phyloP scores from a whole-genome alignment of 805 yeast genomes.

The Torulaspora franciscae region DNA sequence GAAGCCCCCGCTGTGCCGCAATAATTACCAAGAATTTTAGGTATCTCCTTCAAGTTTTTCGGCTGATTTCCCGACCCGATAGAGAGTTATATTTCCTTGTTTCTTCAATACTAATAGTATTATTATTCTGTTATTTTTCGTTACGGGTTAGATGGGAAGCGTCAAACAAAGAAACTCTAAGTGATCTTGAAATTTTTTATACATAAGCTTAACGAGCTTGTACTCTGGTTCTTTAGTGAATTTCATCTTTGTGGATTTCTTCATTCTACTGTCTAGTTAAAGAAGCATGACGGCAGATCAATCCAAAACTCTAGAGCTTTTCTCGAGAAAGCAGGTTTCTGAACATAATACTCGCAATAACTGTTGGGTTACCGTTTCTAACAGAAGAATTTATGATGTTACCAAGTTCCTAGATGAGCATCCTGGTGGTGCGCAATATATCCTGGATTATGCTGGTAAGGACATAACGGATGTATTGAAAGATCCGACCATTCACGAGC shows the following conservation, averaged over 20 bases:
- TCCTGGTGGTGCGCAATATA: constrained; percentile 71
- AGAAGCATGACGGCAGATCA: constrained; percentile 1
- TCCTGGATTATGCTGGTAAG: constrained; percentile 69
- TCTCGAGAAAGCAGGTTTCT: constrained; percentile 50
- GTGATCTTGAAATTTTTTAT: not conserved
- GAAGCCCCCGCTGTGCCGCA: not conserved
- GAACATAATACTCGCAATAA: constrained; percentile 49
- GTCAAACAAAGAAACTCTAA: not conserved
- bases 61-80: not conserved
- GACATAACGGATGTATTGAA: constrained; percentile 65
- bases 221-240: not conserved
- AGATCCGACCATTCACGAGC: constrained; percentile 57
- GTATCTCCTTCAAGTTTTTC: not conserved
- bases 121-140: not conserved
- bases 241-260: not conserved
- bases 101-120: not conserved
- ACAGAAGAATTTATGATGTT: constrained; percentile 80
- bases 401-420: constrained; percentile 47
- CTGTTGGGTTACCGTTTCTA: constrained; percentile 76
- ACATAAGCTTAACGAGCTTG: not conserved
- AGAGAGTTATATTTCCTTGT: not conserved
- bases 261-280: not conserved
- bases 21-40: not conserved
- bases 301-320: constrained; percentile 49
- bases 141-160: not conserved